These are phyloP conservation scores for Colletotrichum sublineola DNA, from an alignment of 2,329 filamentous ascomycete genomes.

Conservation along the genomic window DNA sequence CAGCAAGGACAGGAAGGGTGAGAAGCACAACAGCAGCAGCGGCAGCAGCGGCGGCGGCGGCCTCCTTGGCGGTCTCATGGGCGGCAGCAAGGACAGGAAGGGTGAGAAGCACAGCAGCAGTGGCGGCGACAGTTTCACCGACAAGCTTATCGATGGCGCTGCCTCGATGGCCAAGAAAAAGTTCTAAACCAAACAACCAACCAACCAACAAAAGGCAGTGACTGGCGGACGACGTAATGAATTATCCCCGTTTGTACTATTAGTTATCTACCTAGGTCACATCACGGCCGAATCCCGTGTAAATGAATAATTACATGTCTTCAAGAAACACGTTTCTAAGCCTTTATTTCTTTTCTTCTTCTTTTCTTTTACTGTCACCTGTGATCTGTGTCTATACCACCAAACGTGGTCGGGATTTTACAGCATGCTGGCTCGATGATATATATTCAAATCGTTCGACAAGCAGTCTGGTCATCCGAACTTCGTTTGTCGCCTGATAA, in stretches of 20 bases:
- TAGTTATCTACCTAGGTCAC: conserved; percentile 6
- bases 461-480: not conserved
- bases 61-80: conserved; percentile 28
- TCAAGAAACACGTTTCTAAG: not conserved
- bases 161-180: conserved; percentile 40
- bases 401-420: not conserved
- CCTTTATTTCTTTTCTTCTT: not conserved
- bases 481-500: too few species aligned
- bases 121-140: conserved; percentile 31
- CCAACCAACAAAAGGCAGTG: not conserved
- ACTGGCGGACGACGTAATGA: conserved; percentile 30
- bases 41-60: conserved; percentile 19
- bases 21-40: conserved; percentile 25
- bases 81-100: conserved; percentile 32
- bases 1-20: conserved; percentile 27
- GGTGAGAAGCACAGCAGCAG: conserved; percentile 29
- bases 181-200: conserved; percentile 1
- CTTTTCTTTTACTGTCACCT: not conserved
- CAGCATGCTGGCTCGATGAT: not conserved
- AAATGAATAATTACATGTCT: conserved; percentile 10
- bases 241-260: conserved; percentile 18
- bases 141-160: conserved; percentile 39
- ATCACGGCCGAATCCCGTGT: not conserved
- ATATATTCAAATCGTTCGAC: not conserved
- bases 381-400: not conserved